Evolutionary conservation across 257 asterid genomes (phyloP).

Genomic region (Rubia yunnanensis): DNA sequence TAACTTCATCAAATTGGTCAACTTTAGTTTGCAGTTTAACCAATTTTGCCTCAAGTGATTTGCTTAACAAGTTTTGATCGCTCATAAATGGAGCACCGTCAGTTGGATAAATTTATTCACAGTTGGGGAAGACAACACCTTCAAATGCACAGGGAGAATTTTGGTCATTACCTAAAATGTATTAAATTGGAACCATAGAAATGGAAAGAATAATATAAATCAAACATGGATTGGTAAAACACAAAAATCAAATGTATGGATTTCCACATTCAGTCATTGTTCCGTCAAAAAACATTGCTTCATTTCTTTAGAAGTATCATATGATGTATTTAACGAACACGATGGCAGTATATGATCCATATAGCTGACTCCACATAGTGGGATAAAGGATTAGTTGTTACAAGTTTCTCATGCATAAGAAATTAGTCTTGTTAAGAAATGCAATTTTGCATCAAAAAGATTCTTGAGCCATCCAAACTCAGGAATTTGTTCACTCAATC

Average conservation of each 20-base stretch:
- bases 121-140: too few species aligned
- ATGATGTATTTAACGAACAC: too few species aligned
- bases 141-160: too few species aligned
- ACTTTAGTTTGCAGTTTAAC: conserved; percentile 57
- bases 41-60: conserved; percentile 64
- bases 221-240: too few species aligned
- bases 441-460: not conserved
- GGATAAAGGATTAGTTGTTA: not conserved
- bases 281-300: not conserved
- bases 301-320: not conserved
- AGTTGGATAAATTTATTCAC: too few species aligned
- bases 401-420: not conserved
- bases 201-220: too few species aligned
- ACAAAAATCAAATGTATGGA: too few species aligned
- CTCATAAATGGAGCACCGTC: too few species aligned
- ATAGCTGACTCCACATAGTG: not conserved
- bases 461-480: not conserved
- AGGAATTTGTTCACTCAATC: not conserved
- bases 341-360: not conserved
- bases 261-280: not conserved
- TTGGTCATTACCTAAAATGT: too few species aligned
- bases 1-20: conserved; percentile 48
- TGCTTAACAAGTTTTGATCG: conserved; percentile 52
- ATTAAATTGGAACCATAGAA: too few species aligned
- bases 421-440: not conserved